phyloP scores from a whole-genome alignment of 306 rosid species.

The Gastrolobium bilobum region DNA sequence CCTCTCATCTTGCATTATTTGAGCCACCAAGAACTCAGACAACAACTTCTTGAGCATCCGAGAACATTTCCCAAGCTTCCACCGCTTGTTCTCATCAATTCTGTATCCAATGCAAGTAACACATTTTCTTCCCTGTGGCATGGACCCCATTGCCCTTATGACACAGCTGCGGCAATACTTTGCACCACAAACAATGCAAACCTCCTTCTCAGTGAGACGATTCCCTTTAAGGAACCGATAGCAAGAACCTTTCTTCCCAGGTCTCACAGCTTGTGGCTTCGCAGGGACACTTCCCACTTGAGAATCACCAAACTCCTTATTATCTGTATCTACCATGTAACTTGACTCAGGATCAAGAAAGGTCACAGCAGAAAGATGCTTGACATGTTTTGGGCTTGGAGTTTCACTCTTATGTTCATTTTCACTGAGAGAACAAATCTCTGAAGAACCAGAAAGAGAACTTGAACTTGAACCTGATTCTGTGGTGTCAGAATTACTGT shows the following conservation, averaged over 20 bases:
- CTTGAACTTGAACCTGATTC: constrained; percentile 56
- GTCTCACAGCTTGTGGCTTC: constrained; percentile 61
- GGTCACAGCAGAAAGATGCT: constrained; percentile 69
- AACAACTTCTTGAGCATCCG: constrained; percentile 67
- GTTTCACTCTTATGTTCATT: constrained; percentile 37
- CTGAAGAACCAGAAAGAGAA: constrained; percentile 60
- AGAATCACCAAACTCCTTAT: constrained; percentile 45
- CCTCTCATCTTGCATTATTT: constrained; percentile 64
- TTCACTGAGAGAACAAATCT: constrained; percentile 61
- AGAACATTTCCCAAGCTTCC: constrained; percentile 67
- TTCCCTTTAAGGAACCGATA: constrained; percentile 73
- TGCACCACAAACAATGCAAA: constrained; percentile 64
- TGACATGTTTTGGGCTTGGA: constrained; percentile 57
- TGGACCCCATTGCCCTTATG: constrained; percentile 85
- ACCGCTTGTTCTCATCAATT: constrained; percentile 70
- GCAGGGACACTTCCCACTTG: constrained; percentile 45
- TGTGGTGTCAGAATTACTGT: constrained; percentile 53
- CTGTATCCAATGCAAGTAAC: constrained; percentile 66
- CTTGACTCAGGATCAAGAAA: constrained; percentile 62
- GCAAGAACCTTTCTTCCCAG: constrained; percentile 77
- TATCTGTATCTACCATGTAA: constrained; percentile 33
- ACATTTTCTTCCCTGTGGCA: constrained; percentile 96
- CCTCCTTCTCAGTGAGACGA: constrained; percentile 68
- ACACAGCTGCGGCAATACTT: constrained; percentile 47
- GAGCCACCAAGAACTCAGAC: constrained; percentile 56